phyloP scores from a whole-genome alignment of 2,329 filamentous ascomycete species.

The Decorospora gaudefroyi region DNA sequence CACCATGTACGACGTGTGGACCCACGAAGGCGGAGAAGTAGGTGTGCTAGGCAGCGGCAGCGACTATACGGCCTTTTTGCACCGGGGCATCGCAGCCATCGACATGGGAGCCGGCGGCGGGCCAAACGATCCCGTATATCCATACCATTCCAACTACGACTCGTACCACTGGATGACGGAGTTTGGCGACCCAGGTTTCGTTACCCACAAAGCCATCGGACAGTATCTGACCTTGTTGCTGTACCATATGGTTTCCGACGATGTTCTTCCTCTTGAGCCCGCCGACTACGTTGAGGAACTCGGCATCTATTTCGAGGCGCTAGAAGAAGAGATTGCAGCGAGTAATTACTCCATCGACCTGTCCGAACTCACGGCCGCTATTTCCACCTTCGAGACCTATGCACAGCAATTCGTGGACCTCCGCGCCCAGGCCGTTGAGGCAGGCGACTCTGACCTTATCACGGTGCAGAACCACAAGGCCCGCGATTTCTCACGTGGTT shows the following conservation, averaged over 20 bases:
- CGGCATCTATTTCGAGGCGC: slow-evolving; percentile 42
- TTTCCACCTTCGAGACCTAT: slow-evolving; percentile 43
- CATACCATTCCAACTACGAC: slow-evolving; percentile 56
- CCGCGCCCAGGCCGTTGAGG: slow-evolving; percentile 35
- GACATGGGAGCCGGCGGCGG: slow-evolving; percentile 51
- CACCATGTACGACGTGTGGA: slow-evolving; percentile 55
- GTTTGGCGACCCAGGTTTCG: slow-evolving; percentile 58
- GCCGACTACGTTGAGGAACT: slow-evolving; percentile 48
- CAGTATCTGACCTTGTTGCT: slow-evolving; percentile 53
- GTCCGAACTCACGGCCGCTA: slow-evolving; percentile 40
- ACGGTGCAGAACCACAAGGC: slow-evolving; percentile 52
- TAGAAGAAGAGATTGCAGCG: slow-evolving; percentile 39
- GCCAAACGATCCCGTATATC: slow-evolving; percentile 52
- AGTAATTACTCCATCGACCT: slow-evolving; percentile 41
- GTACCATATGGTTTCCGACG: slow-evolving; percentile 50
- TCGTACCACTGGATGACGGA: slow-evolving; percentile 58
- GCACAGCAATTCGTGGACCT: slow-evolving; percentile 38
- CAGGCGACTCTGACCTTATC: slow-evolving; percentile 37
- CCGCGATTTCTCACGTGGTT: slow-evolving; percentile 53
- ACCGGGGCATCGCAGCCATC: slow-evolving; percentile 51
- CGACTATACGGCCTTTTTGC: slow-evolving; percentile 55
- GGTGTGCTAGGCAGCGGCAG: slow-evolving; percentile 53
- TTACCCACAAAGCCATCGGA: slow-evolving; percentile 56
- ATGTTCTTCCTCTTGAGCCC: slow-evolving; percentile 48
- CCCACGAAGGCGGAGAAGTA: slow-evolving; percentile 42